Evolutionary conservation across 1,284 basidiomycete species (phyloP).

Genomic region (Sporisorium scitamineum): DNA sequence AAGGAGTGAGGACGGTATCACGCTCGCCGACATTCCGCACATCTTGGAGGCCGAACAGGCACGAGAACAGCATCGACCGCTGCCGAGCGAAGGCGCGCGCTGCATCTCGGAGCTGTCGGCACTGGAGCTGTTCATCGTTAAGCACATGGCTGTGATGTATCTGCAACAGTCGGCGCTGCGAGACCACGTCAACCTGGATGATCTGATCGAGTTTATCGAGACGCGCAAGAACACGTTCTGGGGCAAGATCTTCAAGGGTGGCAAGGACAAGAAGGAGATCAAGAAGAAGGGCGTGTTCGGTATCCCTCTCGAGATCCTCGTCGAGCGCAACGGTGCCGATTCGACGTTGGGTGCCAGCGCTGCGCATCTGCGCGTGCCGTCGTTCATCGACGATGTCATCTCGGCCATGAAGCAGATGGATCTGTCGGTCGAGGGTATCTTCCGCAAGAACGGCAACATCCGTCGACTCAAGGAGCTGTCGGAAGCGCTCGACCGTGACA

Average conservation of each 20-base stretch:
- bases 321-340: conserved; percentile 95
- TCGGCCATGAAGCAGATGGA: conserved; percentile 99
- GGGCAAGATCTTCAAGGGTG: conserved; percentile 94
- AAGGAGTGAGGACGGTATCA: conserved; percentile 82
- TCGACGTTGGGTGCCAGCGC: conserved; percentile 90
- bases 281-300: conserved; percentile 80
- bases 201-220: conserved; percentile 92
- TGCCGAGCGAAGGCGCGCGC: conserved; percentile 79
- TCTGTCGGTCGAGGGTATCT: conserved; percentile 98
- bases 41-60: conserved; percentile 91
- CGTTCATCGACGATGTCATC: conserved; percentile 96
- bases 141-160: conserved; percentile 87
- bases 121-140: conserved; percentile 88
- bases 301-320: conserved; percentile 89
- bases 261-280: conserved; percentile 77
- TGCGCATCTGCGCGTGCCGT: conserved; percentile 86
- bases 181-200: conserved; percentile 82
- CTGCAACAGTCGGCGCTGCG: conserved; percentile 80
- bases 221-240: conserved; percentile 94
- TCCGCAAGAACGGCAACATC: conserved; percentile 98
- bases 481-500: conserved; percentile 92
- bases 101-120: conserved; percentile 86
- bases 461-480: conserved; percentile 88
- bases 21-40: conserved; percentile 95
- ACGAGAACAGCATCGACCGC: conserved; percentile 79